These are phyloP conservation scores for Rhizopus arrhizus DNA, from an alignment of 371 early-diverging fungal genomes.

Conservation along the genomic window DNA sequence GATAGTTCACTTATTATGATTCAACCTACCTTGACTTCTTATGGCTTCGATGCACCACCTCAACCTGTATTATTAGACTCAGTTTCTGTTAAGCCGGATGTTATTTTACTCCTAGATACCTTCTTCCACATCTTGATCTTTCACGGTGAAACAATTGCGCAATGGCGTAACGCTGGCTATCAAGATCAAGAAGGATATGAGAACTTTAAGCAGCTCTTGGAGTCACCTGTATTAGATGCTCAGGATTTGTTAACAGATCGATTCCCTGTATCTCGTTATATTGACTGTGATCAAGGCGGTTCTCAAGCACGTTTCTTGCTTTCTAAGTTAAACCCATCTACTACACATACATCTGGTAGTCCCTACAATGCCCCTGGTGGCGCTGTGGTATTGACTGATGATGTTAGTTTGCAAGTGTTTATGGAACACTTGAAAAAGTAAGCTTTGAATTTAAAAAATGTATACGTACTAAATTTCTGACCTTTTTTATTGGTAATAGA, in stretches of 20 bases:
- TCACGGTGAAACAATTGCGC: constrained; percentile 53
- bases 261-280: constrained; percentile 98
- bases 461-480: neutral
- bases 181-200: constrained; percentile 57
- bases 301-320: constrained; percentile 99
- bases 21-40: constrained; percentile 96
- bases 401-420: constrained; percentile 96
- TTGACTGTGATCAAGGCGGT: constrained; percentile 96
- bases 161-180: constrained; percentile 71
- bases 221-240: constrained; percentile 89
- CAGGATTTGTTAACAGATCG: constrained; percentile 90
- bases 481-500: constrained; percentile 25
- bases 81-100: constrained; percentile 96
- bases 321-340: constrained; percentile 98
- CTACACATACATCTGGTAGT: constrained; percentile 82
- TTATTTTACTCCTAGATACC: constrained; percentile 97
- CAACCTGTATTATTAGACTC: constrained; percentile 98
- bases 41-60: constrained; percentile 87
- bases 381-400: constrained; percentile 95
- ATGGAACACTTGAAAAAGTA: constrained; percentile 95
- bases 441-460: constrained; percentile 21
- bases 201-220: constrained; percentile 91
- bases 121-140: constrained; percentile 65
- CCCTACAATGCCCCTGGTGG: constrained; percentile 69
- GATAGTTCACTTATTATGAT: constrained; percentile 98